Evolutionary conservation across 768 basidiomycete genomes (phyloP), one percentile per base, ranked within the genome.

Genomic region (Phlegmacium glaucopus): DNA sequence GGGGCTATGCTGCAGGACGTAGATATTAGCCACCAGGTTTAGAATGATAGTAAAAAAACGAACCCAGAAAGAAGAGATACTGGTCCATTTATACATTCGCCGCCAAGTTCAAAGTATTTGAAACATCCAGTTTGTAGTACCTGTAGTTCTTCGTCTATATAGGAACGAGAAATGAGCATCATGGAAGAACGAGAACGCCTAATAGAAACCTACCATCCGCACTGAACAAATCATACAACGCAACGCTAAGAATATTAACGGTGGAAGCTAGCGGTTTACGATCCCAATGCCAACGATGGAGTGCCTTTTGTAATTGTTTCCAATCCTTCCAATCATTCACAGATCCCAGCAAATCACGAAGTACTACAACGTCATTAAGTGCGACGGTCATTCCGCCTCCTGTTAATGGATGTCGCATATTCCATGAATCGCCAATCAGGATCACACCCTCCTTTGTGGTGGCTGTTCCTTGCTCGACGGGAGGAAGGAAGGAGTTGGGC

Each of bases 371-470:
- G 55, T 98, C 96, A 59, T 83, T 77, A 39, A 98, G 72, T 2
- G 93, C 94, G 32, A 97, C 95, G 0, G 94, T 94, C 96, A 99
- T 99, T 5, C 96, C 96, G 9, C 94, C 93, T 5, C 96, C 96
- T 0, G 96, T 99, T 16, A 99, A 76, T 2, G 96, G 96, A 65
- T 99, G 96, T 0, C 96, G 89, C 94, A 98, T 98, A 63, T 98
- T 99, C 87, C 92, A 95, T 2, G 95, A 84, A 62, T 98, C 96
- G 1, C 96, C 96, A 28, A 96, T 73, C 51, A 98, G 81, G 48
- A 99, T 70, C 9, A 82, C 82, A 18, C 91, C 90, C 41, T 83
- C 76, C 52, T 80, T 86, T 13, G 68, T 67, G 9, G 73, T 70
- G 0, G 63, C 53, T 16, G 57, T 52, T n/a, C 72, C 73, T 61